Percentiles rank a stretch among this genome's conserved stretches.
These are phyloP conservation scores for Cadophora sp. DNA, from an alignment of 2,329 filamentous ascomycete species.

Conservation along the genomic window DNA sequence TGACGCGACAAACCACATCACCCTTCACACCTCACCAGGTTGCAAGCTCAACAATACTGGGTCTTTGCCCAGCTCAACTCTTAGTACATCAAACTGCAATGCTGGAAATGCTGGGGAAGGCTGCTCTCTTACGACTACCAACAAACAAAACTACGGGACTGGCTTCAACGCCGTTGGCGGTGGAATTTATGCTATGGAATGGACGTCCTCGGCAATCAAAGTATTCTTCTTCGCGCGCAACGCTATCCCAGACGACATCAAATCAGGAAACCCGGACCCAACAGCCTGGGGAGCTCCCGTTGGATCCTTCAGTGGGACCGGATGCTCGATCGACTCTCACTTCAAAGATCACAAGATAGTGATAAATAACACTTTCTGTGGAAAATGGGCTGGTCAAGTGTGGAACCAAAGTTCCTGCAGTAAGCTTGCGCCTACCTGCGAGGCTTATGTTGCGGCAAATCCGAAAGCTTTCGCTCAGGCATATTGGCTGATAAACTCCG, in stretches of 20 bases:
- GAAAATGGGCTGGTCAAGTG: constrained; percentile 78
- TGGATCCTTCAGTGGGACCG: constrained; percentile 71
- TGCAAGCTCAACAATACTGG: constrained; percentile 63
- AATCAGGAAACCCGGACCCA: constrained; percentile 66
- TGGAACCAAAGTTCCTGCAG: constrained; percentile 69
- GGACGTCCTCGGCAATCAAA: constrained; percentile 74
- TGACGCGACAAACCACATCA: constrained; percentile 63
- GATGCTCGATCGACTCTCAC: constrained; percentile 73
- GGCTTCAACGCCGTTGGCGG: constrained; percentile 75
- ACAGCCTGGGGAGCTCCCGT: constrained; percentile 71
- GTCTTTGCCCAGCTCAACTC: constrained; percentile 50
- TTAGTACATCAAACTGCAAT: constrained; percentile 62
- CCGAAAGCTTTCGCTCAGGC: constrained; percentile 70
- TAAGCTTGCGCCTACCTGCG: constrained; percentile 67
- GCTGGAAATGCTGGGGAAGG: constrained; percentile 57
- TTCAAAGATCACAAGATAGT: constrained; percentile 79
- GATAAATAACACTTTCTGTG: constrained; percentile 86
- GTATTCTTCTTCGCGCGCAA: constrained; percentile 82
- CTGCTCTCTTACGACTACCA: constrained; percentile 61
- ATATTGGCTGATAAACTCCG: constrained; percentile 75
- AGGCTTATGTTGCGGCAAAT: constrained; percentile 74
- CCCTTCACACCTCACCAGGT: constrained; percentile 69
- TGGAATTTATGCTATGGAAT: constrained; percentile 78
- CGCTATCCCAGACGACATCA: constrained; percentile 68
- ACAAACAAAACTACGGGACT: constrained; percentile 65